Evolutionary conservation across 2,329 filamentous ascomycete species (phyloP).

Genomic region (Aspergillus texensis): DNA sequence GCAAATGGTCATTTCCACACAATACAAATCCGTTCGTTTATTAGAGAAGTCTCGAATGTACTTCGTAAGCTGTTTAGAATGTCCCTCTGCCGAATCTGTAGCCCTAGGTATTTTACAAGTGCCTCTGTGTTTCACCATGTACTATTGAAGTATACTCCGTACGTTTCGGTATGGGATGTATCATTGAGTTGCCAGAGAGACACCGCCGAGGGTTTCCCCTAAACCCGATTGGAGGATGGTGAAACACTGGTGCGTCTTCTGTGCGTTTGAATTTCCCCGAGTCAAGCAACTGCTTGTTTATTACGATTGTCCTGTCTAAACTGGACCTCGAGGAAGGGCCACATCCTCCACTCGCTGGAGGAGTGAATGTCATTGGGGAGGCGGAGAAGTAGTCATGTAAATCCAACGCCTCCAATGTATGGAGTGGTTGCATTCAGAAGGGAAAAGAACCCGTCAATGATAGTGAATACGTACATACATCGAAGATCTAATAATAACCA

Average conservation of each 20-base stretch:
- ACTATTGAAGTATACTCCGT: background rate
- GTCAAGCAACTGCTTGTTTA: constrained; percentile 1
- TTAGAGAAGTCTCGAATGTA: background rate
- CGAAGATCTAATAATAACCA: constrained; percentile 1
- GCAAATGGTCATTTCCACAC: background rate
- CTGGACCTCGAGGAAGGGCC: background rate
- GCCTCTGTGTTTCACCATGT: background rate
- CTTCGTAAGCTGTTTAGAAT: background rate
- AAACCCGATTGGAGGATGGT: constrained; percentile 3
- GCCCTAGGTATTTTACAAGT: background rate
- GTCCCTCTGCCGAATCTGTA: background rate
- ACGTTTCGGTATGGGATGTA: background rate
- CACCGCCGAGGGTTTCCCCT: constrained; percentile 2
- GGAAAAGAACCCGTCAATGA: background rate
- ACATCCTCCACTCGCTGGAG: background rate
- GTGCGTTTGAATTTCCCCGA: background rate
- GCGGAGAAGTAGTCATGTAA: background rate
- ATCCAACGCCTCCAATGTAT: background rate
- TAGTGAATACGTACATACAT: background rate
- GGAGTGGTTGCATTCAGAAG: background rate
- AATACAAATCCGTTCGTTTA: background rate
- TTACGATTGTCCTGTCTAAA: constrained; percentile 7
- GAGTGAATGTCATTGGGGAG: background rate
- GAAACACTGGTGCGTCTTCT: constrained; percentile 18
- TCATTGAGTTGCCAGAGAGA: constrained; percentile 28